phyloP scores from a whole-genome alignment of 495 filamentous ascomycete genomes.

The Xylaria curta region DNA sequence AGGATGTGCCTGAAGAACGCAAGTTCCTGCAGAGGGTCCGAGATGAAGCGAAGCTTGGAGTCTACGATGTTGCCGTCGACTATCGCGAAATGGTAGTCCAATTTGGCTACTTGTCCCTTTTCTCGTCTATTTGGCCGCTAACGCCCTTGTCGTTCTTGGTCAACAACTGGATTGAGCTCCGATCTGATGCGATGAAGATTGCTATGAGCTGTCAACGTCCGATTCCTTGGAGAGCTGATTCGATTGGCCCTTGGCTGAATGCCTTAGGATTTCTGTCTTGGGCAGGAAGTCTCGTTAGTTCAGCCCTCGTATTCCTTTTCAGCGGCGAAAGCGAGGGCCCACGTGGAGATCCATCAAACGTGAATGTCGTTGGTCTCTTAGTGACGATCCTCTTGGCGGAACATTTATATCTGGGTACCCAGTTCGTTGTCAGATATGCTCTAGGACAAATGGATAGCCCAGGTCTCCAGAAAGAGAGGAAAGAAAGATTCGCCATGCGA shows the following conservation, averaged over 20 bases:
- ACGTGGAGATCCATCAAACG: slow-evolving; percentile 65
- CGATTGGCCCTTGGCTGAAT: slow-evolving; percentile 94
- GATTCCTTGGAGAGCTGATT: slow-evolving; percentile 84
- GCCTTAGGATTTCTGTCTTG: slow-evolving; percentile 87
- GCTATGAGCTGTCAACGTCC: slow-evolving; percentile 88
- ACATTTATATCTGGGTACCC: slow-evolving; percentile 78
- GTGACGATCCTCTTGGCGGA: slow-evolving; percentile 87
- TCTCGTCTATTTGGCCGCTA: slow-evolving; percentile 91
- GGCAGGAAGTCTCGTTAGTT: slow-evolving; percentile 85
- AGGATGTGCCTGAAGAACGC: slow-evolving; percentile 74
- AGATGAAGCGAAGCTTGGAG: slow-evolving; percentile 81
- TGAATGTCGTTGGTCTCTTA: slow-evolving; percentile 81
- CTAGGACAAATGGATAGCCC: slow-evolving; percentile 84
- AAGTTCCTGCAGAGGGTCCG: slow-evolving; percentile 81
- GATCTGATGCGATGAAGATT: slow-evolving; percentile 94
- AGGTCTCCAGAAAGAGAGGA: slow-evolving; percentile 79
- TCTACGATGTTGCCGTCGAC: slow-evolving; percentile 88
- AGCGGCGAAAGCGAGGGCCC: slow-evolving; percentile 62
- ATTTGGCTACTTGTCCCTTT: slow-evolving; percentile 92
- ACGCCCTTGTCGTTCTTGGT: slow-evolving; percentile 86
- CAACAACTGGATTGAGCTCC: slow-evolving; percentile 96
- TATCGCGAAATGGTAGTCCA: slow-evolving; percentile 96
- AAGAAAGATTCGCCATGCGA: slow-evolving; percentile 74
- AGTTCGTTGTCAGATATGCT: slow-evolving; percentile 70
- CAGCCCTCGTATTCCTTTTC: slow-evolving; percentile 89